Conservation (phyloP, 768 basidiomycete genomes). For the Rhodotorula sphaerocarpa region DNA sequence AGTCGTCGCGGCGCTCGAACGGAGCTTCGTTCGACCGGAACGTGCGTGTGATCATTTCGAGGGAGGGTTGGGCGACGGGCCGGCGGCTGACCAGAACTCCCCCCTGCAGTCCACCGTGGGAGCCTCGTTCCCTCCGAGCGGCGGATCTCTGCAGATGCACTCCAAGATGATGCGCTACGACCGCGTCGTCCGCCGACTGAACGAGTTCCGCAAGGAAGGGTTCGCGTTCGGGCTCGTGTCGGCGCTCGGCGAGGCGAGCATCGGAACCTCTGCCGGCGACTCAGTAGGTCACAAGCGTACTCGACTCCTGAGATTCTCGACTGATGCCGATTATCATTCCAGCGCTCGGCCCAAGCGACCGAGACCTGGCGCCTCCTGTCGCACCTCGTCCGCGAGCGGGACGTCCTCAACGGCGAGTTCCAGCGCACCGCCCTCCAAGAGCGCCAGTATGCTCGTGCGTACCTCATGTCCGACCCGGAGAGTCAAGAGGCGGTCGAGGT, state of each 20-base stretch:
- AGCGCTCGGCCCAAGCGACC: slow-evolving; percentile 43
- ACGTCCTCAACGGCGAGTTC: slow-evolving; percentile 40
- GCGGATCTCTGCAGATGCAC: slow-evolving; percentile 49
- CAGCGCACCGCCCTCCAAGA: slow-evolving; percentile 58
- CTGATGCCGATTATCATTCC: not conserved
- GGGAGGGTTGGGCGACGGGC: not conserved
- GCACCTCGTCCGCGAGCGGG: slow-evolving; percentile 42
- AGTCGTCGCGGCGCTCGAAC: slow-evolving; percentile 13
- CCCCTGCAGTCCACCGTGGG: not conserved
- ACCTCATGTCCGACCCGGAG: slow-evolving; percentile 54
- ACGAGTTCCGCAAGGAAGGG: slow-evolving; percentile 54
- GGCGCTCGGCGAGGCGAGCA: slow-evolving; percentile 49
- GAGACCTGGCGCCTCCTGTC: slow-evolving; percentile 43
- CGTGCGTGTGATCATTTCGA: not conserved
- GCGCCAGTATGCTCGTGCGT: slow-evolving; percentile 70
- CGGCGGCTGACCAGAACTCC: not conserved
- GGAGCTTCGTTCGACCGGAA: slow-evolving; percentile 25
- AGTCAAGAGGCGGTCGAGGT: slow-evolving; percentile 58
- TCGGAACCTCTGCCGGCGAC: slow-evolving; percentile 12
- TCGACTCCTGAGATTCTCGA: not conserved
- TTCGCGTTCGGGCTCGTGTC: slow-evolving; percentile 33
- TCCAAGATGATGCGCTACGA: slow-evolving; percentile 95
- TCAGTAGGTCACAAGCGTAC: slow-evolving; percentile 3
- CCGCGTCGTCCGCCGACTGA: slow-evolving; percentile 67
- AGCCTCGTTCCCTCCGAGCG: not conserved